Conservation (phyloP, 2,329 filamentous ascomycete species). For the Teratosphaeria viscida region DNA sequence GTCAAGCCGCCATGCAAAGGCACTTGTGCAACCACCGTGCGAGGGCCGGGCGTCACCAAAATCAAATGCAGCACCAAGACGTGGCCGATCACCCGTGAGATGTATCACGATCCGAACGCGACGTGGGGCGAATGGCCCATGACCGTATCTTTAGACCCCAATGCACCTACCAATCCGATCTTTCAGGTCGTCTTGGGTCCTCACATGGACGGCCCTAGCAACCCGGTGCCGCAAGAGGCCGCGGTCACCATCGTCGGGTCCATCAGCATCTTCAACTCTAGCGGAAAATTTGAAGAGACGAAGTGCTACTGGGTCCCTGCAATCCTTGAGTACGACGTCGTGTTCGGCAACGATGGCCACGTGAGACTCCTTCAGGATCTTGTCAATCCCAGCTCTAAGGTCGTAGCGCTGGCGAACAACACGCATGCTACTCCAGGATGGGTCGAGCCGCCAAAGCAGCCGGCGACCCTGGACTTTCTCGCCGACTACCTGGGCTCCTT, state of each 20-base stretch:
- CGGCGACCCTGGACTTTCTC: conserved; percentile 1
- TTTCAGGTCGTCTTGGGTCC: neutral
- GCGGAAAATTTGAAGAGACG: conserved; percentile 2
- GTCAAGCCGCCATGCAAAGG: conserved; percentile 1
- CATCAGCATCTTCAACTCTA: neutral
- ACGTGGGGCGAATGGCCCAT: neutral
- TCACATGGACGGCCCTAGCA: neutral
- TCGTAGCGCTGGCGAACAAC: conserved; percentile 7
- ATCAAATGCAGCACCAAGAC: neutral
- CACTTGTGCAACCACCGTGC: neutral
- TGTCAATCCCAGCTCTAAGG: neutral
- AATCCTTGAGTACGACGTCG: conserved; percentile 8
- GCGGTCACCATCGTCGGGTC: neutral
- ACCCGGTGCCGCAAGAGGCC: neutral
- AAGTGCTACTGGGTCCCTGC: conserved; percentile 6
- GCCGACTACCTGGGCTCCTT: conserved; percentile 2
- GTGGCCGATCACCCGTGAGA: neutral
- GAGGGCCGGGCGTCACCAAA: neutral
- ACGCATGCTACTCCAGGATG: conserved; percentile 1
- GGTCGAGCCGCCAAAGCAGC: neutral
- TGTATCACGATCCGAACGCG: neutral
- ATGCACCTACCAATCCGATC: neutral
- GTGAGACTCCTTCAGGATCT: conserved; percentile 1
- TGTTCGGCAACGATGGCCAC: neutral
- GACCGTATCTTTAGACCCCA: neutral